Evolutionary conservation across 2,329 filamentous ascomycete species (phyloP).

Genomic region (Sclerotinia spermophila): DNA sequence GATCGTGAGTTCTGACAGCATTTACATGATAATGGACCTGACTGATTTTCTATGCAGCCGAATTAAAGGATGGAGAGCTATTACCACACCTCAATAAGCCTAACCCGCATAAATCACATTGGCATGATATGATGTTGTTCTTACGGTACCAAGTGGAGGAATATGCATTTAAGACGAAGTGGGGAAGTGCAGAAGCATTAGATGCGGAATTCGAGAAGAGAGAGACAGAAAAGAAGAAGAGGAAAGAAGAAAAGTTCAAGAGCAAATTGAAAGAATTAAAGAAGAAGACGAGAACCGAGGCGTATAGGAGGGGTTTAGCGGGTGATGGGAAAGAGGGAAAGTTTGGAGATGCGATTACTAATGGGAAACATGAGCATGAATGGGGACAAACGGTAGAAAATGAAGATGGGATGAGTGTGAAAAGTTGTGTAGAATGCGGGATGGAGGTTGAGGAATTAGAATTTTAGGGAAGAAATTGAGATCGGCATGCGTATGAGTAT

Average conservation of each 20-base stretch:
- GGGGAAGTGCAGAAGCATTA: slow-evolving; percentile 80
- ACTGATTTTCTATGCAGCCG: slow-evolving; percentile 51
- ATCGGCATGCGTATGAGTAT: neutral
- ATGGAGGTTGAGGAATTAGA: slow-evolving; percentile 73
- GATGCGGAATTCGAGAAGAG: slow-evolving; percentile 85
- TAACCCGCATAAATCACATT: slow-evolving; percentile 93
- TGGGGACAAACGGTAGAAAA: slow-evolving; percentile 72
- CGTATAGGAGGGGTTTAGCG: slow-evolving; percentile 70
- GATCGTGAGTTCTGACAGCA: slow-evolving; percentile 59
- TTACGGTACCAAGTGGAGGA: slow-evolving; percentile 91
- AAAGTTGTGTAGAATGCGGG: slow-evolving; percentile 72
- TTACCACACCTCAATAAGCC: slow-evolving; percentile 84
- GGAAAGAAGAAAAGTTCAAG: slow-evolving; percentile 90
- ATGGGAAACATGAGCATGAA: slow-evolving; percentile 79
- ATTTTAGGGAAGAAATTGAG: slow-evolving; percentile 26
- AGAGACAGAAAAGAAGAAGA: slow-evolving; percentile 72
- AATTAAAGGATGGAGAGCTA: slow-evolving; percentile 83
- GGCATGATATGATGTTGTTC: slow-evolving; percentile 99
- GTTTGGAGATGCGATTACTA: slow-evolving; percentile 75
- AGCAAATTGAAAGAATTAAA: slow-evolving; percentile 86
- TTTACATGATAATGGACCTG: neutral
- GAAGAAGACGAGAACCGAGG: slow-evolving; percentile 87
- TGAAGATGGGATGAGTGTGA: slow-evolving; percentile 70
- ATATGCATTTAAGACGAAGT: slow-evolving; percentile 85
- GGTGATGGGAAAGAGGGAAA: slow-evolving; percentile 45